Conservation (phyloP, 2,329 filamentous ascomycete species). For the Capronia epimyces region DNA sequence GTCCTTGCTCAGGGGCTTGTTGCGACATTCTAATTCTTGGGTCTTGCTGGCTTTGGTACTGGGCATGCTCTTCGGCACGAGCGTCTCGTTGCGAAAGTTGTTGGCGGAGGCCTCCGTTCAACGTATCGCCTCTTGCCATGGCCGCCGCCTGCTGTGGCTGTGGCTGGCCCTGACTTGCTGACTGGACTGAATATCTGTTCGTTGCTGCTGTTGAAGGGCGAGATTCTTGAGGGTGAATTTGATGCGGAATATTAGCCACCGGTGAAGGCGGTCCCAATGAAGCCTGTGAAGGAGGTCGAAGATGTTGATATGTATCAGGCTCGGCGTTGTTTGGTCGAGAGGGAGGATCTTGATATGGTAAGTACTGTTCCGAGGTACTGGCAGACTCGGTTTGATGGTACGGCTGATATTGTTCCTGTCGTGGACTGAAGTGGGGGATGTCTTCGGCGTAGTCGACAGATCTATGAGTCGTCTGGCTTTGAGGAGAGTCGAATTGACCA, state of each 20-base stretch:
- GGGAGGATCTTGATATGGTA: slow-evolving; percentile 19
- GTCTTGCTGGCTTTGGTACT: slow-evolving; percentile 33
- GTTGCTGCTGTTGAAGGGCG: slow-evolving; percentile 22
- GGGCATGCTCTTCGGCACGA: slow-evolving; percentile 27
- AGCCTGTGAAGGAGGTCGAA: slow-evolving; percentile 35
- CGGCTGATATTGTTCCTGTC: slow-evolving; percentile 22
- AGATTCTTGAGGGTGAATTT: slow-evolving; percentile 20
- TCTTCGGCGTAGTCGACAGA: slow-evolving; percentile 27
- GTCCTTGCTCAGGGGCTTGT: slow-evolving; percentile 38
- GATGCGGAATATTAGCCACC: slow-evolving; percentile 22
- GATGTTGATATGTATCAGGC: slow-evolving; percentile 28
- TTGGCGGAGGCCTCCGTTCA: slow-evolving; percentile 24
- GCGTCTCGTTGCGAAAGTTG: slow-evolving; percentile 28
- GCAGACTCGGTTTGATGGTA: slow-evolving; percentile 25
- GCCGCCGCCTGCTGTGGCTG: slow-evolving; percentile 11
- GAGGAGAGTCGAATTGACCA: slow-evolving; percentile 20
- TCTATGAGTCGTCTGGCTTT: slow-evolving; percentile 20
- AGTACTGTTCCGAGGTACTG: slow-evolving; percentile 40
- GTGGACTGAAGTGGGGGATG: slow-evolving; percentile 22
- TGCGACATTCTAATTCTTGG: slow-evolving; percentile 28
- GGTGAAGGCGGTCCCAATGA: slow-evolving; percentile 36
- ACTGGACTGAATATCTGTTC: slow-evolving; percentile 25
- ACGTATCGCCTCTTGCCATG: slow-evolving; percentile 18
- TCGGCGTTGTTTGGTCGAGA: slow-evolving; percentile 13
- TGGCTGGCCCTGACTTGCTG: slow-evolving; percentile 18